Evolutionary conservation across 192 early-diverging fungal genomes (phyloP).

Genomic region (Backusella macrospora): DNA sequence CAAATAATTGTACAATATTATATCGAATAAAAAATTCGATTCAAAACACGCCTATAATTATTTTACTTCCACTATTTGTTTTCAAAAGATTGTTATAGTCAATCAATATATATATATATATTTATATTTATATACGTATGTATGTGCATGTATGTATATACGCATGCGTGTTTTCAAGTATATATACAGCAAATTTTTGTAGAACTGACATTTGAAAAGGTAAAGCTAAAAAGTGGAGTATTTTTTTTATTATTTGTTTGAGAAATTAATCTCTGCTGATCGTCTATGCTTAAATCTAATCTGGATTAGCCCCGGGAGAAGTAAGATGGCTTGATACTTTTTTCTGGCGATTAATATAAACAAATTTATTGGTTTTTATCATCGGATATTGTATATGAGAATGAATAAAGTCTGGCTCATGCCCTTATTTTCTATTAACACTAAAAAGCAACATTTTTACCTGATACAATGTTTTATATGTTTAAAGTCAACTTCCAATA

Average conservation of each 20-base stretch:
- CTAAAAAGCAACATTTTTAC: background rate
- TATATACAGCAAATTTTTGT: no score
- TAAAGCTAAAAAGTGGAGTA: background rate
- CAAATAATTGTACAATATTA: background rate
- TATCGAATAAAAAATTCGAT: background rate
- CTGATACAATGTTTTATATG: background rate
- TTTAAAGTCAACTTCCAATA: background rate
- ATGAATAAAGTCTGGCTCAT: background rate
- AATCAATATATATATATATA: background rate
- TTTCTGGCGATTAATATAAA: background rate
- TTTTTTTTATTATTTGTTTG: background rate
- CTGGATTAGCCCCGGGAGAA: background rate
- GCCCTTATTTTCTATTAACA: background rate
- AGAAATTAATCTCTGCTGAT: conserved; percentile 10
- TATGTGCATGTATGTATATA: background rate
- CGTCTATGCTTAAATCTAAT: background rate
- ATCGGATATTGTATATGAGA: conserved; percentile 1
- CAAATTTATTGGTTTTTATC: background rate
- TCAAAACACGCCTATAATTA: background rate
- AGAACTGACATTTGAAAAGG: background rate
- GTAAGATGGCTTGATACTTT: background rate
- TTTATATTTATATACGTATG: background rate
- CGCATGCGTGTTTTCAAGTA: no score
- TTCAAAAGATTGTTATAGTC: background rate
- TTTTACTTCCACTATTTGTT: background rate